Conservation (phyloP, 176 grass and related monocot species). For the Ampelocalamus luodianensis region DNA sequence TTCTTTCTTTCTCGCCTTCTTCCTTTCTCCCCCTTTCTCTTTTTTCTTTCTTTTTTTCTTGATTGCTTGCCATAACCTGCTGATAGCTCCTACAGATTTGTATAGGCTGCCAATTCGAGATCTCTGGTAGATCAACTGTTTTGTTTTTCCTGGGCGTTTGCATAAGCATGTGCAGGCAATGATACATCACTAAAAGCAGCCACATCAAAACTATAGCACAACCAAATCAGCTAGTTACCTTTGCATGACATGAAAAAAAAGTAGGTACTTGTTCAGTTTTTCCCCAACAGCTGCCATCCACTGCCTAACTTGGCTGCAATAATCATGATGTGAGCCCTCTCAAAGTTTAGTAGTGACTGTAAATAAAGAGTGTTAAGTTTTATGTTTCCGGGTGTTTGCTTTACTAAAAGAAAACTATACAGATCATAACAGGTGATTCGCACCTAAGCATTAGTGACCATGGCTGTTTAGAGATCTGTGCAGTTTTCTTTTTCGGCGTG, state of each 20-base stretch:
- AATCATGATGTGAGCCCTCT: constrained; percentile 51
- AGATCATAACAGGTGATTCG: constrained; percentile 2
- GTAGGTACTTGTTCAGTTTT: constrained; percentile 64
- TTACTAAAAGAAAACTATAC: constrained; percentile 35
- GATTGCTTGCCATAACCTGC: constrained; percentile 38
- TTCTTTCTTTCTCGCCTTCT: neutral
- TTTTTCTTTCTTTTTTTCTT: neutral
- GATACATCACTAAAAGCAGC: constrained; percentile 44
- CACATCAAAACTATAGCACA: constrained; percentile 45
- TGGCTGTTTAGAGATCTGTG: constrained; percentile 18
- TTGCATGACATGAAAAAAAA: constrained; percentile 57
- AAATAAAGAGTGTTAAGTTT: constrained; percentile 44
- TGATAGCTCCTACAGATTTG: constrained; percentile 46
- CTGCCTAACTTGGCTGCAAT: constrained; percentile 37
- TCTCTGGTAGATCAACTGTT: constrained; percentile 43
- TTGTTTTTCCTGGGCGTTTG: constrained; percentile 41
- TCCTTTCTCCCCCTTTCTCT: neutral
- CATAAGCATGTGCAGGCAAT: constrained; percentile 53
- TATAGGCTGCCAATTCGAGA: constrained; percentile 51
- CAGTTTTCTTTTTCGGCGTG: constrained; percentile 39
- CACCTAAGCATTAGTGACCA: neutral
- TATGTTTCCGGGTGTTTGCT: constrained; percentile 38
- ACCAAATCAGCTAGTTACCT: constrained; percentile 50
- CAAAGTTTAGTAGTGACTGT: constrained; percentile 47
- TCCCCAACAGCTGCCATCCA: constrained; percentile 50